Percentiles rank a stretch among this genome's conserved stretches.
Evolutionary conservation across 441 rosid species (phyloP).

Genomic region (Erysimum pusillum): DNA sequence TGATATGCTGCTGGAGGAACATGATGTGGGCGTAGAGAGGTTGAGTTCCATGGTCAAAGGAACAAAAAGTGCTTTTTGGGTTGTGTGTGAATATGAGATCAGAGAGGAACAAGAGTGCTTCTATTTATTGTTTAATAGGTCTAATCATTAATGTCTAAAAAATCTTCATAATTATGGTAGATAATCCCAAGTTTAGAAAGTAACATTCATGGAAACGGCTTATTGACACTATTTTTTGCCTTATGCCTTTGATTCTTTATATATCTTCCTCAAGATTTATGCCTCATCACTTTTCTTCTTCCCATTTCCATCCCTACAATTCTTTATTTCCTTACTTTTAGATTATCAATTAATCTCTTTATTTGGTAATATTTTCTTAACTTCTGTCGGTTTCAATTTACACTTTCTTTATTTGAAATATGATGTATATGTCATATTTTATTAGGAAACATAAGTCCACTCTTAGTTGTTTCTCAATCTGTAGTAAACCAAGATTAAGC

Average conservation of each 20-base stretch:
- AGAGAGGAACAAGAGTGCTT: slow-evolving; percentile 28
- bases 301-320: slow-evolving; percentile 17
- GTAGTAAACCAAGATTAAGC: slow-evolving; percentile 40
- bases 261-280: slow-evolving; percentile 33
- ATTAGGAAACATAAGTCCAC: slow-evolving; percentile 34
- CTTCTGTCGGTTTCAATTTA: slow-evolving; percentile 42
- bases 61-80: slow-evolving; percentile 1
- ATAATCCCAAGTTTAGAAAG: slow-evolving; percentile 43
- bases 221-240: slow-evolving; percentile 36
- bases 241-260: slow-evolving; percentile 41
- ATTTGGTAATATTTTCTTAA: slow-evolving; percentile 40
- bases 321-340: slow-evolving; percentile 26
- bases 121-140: slow-evolving; percentile 39
- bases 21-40: slow-evolving; percentile 32
- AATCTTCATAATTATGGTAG: slow-evolving; percentile 44
- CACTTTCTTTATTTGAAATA: slow-evolving; percentile 37
- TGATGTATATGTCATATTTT: slow-evolving; percentile 25
- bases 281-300: slow-evolving; percentile 38
- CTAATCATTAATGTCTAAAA: slow-evolving; percentile 39
- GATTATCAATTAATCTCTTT: slow-evolving; percentile 44
- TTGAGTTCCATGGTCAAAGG: slow-evolving; percentile 45
- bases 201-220: slow-evolving; percentile 44
- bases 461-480: slow-evolving; percentile 34
- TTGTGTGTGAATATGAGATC: slow-evolving; percentile 26
- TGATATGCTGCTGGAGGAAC: slow-evolving; percentile 45